These are phyloP conservation scores for Barbarea vulgaris DNA, from an alignment of 345 rosid species.

Conservation along the genomic window DNA sequence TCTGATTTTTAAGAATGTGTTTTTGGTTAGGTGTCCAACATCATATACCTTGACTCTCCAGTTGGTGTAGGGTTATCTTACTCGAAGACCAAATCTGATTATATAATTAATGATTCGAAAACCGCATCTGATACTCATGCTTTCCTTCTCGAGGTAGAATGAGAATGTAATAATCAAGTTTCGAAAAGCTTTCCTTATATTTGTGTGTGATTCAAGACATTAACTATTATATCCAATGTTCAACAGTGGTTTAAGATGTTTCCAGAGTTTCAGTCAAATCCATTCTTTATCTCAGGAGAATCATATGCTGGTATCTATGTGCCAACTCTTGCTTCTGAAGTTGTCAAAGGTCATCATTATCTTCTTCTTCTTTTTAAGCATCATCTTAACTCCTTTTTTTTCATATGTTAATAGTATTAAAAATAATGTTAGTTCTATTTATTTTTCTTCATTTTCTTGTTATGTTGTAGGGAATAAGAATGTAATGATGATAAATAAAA, in stretches of 20 bases:
- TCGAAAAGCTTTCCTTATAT: neutral
- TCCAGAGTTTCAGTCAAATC: slow-evolving; percentile 78
- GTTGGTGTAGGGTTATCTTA: slow-evolving; percentile 89
- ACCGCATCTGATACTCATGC: slow-evolving; percentile 73
- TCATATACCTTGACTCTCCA: slow-evolving; percentile 85
- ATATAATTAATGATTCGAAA: slow-evolving; percentile 58
- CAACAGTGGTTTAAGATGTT: slow-evolving; percentile 81
- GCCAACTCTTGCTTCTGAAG: slow-evolving; percentile 79
- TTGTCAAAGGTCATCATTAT: slow-evolving; percentile 58
- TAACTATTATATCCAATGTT: slow-evolving; percentile 8
- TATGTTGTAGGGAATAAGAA: slow-evolving; percentile 57
- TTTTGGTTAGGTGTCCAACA: slow-evolving; percentile 66
- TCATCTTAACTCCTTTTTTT: slow-evolving; percentile 7
- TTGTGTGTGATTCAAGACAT: neutral
- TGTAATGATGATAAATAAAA: neutral
- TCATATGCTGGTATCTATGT: slow-evolving; percentile 92
- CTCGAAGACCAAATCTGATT: slow-evolving; percentile 60
- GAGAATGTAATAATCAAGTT: neutral
- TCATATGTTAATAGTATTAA: neutral
- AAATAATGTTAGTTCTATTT: neutral
- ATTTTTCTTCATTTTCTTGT: neutral
- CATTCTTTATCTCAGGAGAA: slow-evolving; percentile 85
- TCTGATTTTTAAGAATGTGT: neutral
- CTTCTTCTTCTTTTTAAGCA: neutral
- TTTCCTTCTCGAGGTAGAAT: slow-evolving; percentile 70